Evolutionary conservation across 1,284 basidiomycete genomes (phyloP).

Genomic region (Apiotrichum mycotoxinovorans): DNA sequence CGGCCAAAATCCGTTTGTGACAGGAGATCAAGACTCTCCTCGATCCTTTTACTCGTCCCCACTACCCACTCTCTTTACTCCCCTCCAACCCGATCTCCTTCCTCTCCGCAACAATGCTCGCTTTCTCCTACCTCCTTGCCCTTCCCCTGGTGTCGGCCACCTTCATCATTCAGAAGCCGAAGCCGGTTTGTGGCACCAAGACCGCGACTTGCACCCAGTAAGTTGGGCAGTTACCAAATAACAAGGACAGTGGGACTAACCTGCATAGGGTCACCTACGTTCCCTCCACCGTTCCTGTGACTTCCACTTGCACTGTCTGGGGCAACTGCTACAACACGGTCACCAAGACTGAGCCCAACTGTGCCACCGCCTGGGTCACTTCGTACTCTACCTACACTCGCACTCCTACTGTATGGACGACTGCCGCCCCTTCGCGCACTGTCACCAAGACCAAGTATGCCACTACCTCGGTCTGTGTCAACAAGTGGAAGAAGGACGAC

Average conservation of each 20-base stretch:
- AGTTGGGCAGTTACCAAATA: not conserved
- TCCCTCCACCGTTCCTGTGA: not conserved
- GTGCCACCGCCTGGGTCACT: conserved; percentile 1
- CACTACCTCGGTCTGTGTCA: conserved; percentile 2
- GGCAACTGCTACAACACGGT: conserved; percentile 6
- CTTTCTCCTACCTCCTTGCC: conserved; percentile 1
- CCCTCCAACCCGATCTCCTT: no score
- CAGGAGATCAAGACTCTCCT: not conserved
- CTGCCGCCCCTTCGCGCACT: conserved; percentile 1
- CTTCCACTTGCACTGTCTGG: not conserved
- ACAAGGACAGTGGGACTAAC: not conserved
- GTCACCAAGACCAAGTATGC: not conserved
- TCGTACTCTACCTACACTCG: not conserved
- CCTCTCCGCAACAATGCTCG: conserved; percentile 1
- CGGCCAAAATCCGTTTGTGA: no score
- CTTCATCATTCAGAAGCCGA: not conserved
- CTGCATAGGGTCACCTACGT: not conserved
- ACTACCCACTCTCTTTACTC: not conserved
- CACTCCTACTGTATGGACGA: conserved; percentile 1
- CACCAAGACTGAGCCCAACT: not conserved
- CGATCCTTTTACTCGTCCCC: not conserved
- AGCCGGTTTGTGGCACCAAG: conserved; percentile 8
- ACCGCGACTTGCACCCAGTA: conserved; percentile 1
- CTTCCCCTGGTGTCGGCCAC: not conserved
- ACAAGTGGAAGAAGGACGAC: conserved; percentile 12